These are phyloP conservation scores for Capsicum rhomboideum DNA, from an alignment of 257 asterid genomes.

Conservation along the genomic window DNA sequence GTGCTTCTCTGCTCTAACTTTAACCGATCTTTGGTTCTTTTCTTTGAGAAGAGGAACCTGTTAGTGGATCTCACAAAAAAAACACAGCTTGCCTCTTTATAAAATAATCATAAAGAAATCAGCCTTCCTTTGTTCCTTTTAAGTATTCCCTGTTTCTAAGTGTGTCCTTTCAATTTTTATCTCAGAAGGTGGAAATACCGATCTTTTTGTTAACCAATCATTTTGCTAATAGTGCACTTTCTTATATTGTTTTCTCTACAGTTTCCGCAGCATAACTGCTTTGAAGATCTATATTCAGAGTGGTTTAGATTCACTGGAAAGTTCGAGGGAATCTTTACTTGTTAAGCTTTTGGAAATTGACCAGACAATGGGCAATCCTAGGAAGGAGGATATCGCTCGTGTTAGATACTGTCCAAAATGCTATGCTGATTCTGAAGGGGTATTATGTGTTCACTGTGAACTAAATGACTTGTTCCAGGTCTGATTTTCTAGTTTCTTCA, in stretches of 20 bases:
- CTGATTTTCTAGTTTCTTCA: constrained; percentile 9
- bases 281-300: constrained; percentile 67
- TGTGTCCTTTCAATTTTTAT: background rate
- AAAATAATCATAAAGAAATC: background rate
- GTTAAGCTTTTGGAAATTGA: constrained; percentile 73
- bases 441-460: constrained; percentile 80
- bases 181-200: background rate
- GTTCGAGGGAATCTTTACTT: constrained; percentile 60
- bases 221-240: background rate
- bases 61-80: background rate
- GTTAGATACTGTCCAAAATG: constrained; percentile 82
- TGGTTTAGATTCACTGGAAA: constrained; percentile 79
- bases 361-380: constrained; percentile 78
- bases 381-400: constrained; percentile 64
- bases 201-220: background rate
- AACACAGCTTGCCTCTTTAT: background rate
- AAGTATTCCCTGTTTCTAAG: background rate
- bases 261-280: constrained; percentile 72
- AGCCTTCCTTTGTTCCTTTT: background rate
- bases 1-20: background rate
- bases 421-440: constrained; percentile 68
- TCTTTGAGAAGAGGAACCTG: background rate
- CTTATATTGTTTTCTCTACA: constrained; percentile 22
- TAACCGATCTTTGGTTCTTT: background rate
- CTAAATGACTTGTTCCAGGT: constrained; percentile 96